Base-by-base conservation (phyloP, 768 basidiomycete species). In the Tricholoma hemisulphureum region DNA sequence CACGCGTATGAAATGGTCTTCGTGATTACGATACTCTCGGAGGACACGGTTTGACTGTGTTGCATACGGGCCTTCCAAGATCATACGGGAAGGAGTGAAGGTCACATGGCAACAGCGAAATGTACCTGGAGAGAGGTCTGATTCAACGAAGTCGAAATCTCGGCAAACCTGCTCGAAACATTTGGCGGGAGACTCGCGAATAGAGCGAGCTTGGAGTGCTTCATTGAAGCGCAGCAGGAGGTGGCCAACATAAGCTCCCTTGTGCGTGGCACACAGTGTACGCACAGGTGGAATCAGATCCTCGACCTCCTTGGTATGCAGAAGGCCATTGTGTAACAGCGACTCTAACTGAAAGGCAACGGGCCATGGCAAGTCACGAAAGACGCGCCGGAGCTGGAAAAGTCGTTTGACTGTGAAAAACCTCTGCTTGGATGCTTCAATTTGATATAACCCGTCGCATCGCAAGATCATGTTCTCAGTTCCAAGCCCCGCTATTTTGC, bases 41-140 rank as follows among this genome's bases (percentile, higher is more conserved):
- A 95, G 86, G 52, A 93, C 83, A 1, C 89, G 82, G 59, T 95
- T 95, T 4, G 90, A 89, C 63, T 93, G 87, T 23, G 83, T 82
- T 0, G 84, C 67, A 57, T 84, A 87, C 1, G 92, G 92, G 0
- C 92, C 92, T 72, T 92, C 90, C 7, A 93, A 71, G 10, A 90
- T 71, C 56, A 88, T 73, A 20, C 88, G 80, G 8, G 88, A 89
- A 0, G 92, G 92, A 0, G 89, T 89, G 35, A 92, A 80, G 0
- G 86, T 89, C 46, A 89, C 83, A 61, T 90, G 89, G 48, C 84
- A 84, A 61, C 88, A 92, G n/a, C 76, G 75, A 63, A 91, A 86
- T 18, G 76, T 72, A 4, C 80, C 75, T 10, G 66, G 50, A 14
- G 75, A 66, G 55, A 75, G 55, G 3, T 57, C 59, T 16, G 66